These are phyloP conservation scores for Quercus phellos DNA, from an alignment of 331 rosid species.

Conservation along the genomic window DNA sequence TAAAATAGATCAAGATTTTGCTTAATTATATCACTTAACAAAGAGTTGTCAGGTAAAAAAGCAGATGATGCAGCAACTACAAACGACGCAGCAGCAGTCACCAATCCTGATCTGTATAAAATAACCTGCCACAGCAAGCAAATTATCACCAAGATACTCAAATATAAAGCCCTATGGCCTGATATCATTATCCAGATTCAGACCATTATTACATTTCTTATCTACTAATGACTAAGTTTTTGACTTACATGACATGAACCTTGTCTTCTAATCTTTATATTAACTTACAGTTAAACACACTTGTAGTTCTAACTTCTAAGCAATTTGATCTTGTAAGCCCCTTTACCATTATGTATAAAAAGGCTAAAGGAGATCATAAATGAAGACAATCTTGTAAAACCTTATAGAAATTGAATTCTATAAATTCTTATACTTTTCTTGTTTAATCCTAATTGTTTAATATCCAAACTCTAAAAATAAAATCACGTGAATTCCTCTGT, in stretches of 20 bases:
- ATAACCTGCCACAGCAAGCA: conserved; percentile 57
- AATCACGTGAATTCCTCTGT: not conserved
- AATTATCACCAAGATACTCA: conserved; percentile 16
- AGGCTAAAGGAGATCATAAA: not conserved
- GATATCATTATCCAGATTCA: not conserved
- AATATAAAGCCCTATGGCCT: not conserved
- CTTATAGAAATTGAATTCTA: not conserved
- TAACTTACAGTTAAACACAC: not conserved
- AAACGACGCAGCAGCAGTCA: conserved; percentile 74
- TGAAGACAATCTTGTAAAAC: not conserved
- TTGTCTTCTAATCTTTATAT: not conserved
- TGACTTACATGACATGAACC: not conserved
- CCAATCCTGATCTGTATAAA: conserved; percentile 74
- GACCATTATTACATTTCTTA: not conserved
- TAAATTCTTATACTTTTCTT: not conserved
- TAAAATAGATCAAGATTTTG: conserved; percentile 55
- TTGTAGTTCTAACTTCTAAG: not conserved
- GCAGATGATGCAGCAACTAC: conserved; percentile 70
- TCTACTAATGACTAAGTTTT: not conserved
- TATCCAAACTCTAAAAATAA: not conserved
- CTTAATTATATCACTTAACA: conserved; percentile 33
- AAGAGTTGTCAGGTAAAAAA: conserved; percentile 43
- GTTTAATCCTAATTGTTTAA: not conserved
- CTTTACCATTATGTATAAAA: too few relatives aligned
- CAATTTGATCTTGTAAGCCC: not conserved